Evolutionary conservation across 108 stramenopile species (phyloP).

Genomic region (Nitzschia sp.): DNA sequence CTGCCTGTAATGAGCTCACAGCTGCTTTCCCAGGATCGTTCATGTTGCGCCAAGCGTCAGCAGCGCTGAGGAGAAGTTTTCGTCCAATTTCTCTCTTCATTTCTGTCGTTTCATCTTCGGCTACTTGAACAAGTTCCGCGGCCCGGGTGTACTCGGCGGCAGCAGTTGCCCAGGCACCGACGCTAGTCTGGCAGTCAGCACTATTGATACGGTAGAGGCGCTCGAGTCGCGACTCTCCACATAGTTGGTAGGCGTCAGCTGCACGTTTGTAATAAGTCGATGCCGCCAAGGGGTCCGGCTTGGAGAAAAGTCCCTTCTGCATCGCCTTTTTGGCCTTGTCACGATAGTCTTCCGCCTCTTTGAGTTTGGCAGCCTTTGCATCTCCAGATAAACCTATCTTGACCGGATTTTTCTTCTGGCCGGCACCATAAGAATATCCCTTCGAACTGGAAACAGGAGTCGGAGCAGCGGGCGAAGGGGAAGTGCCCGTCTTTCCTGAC

Average conservation of each 20-base stretch:
- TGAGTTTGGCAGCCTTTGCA: conserved; percentile 70
- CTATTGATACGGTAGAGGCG: conserved; percentile 67
- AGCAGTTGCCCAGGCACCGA: conserved; percentile 74
- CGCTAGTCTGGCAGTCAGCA: conserved; percentile 69
- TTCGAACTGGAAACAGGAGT: conserved; percentile 14
- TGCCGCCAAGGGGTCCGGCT: conserved; percentile 76
- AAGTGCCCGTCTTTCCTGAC: background rate
- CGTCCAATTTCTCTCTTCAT: conserved; percentile 60
- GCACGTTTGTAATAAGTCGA: conserved; percentile 85
- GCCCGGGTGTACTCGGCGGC: conserved; percentile 78
- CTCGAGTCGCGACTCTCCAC: conserved; percentile 73
- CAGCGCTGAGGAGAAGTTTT: conserved; percentile 63
- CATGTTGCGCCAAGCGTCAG: conserved; percentile 66
- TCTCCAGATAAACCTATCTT: conserved; percentile 47
- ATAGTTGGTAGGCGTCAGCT: conserved; percentile 78
- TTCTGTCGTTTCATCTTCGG: conserved; percentile 42
- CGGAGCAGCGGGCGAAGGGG: conserved; percentile 1
- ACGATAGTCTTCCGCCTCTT: conserved; percentile 79
- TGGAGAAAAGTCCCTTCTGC: conserved; percentile 64
- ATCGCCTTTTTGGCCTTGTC: conserved; percentile 81
- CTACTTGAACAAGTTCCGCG: conserved; percentile 58
- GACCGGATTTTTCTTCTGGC: conserved; percentile 25
- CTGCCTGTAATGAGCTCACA: conserved; percentile 51
- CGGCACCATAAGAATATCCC: conserved; percentile 29
- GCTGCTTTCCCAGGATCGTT: conserved; percentile 72